Conservation (phyloP, 2,329 filamentous ascomycete species). For the Tolypocladium tundrense region DNA sequence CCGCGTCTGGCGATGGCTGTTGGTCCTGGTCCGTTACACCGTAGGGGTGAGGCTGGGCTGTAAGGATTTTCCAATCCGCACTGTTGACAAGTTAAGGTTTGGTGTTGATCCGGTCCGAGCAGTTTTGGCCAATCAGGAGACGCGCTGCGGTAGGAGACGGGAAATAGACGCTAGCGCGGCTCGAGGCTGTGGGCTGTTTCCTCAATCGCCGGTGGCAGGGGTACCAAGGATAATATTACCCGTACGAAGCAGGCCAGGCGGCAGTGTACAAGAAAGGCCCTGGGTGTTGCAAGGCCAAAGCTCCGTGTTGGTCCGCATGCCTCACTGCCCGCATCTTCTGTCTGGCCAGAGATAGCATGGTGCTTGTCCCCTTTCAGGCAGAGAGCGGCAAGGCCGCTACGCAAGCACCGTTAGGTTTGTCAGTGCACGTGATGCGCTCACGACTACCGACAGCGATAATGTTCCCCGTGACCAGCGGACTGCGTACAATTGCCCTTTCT, state of each 20-base stretch:
- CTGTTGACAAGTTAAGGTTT: constrained; percentile 29
- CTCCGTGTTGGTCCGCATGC: not conserved
- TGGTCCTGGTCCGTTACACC: constrained; percentile 3
- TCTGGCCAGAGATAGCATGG: too few relatives aligned
- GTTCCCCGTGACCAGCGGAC: not conserved
- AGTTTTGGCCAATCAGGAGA: constrained; percentile 17
- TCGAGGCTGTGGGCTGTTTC: not conserved
- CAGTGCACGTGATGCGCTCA: not conserved
- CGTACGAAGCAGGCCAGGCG: too few relatives aligned
- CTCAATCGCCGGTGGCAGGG: not conserved
- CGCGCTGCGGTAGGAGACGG: constrained; percentile 5
- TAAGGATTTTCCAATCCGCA: constrained; percentile 32
- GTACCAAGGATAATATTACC: not conserved
- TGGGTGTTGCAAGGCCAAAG: not conserved
- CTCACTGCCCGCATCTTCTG: not conserved
- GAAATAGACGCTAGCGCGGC: constrained; percentile 5
- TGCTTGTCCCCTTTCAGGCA: too few relatives aligned
- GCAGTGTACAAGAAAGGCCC: not conserved
- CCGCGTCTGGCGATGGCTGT: constrained; percentile 4
- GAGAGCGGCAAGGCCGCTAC: too few relatives aligned
- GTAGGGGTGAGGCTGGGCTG: constrained; percentile 25
- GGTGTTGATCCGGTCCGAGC: constrained; percentile 28
- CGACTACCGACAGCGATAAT: not conserved
- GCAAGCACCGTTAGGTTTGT: not conserved
- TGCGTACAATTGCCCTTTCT: not conserved